These are phyloP conservation scores for Chlorella sp. DNA, from an alignment of 139 green algal species.

Conservation along the genomic window DNA sequence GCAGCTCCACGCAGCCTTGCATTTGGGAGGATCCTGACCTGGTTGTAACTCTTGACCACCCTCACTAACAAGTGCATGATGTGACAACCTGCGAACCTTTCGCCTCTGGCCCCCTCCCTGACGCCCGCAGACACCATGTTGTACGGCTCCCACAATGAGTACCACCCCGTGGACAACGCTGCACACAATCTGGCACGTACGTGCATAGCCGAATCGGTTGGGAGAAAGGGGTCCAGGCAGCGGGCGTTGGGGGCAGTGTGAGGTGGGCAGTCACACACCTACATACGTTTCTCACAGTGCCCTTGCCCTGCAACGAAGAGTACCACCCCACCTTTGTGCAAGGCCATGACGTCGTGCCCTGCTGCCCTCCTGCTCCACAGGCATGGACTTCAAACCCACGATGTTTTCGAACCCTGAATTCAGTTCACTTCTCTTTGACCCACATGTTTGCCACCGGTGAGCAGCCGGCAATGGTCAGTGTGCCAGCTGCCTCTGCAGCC, in stretches of 20 bases:
- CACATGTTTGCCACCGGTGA: neutral
- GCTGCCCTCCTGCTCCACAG: neutral
- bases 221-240: too few relatives aligned
- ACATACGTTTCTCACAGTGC: too few relatives aligned
- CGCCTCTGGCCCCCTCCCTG: too few relatives aligned
- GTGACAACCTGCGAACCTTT: too few relatives aligned
- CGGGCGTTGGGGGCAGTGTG: neutral
- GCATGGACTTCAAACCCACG: neutral
- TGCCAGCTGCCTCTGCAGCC: too few relatives aligned
- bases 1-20: too few relatives aligned
- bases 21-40: neutral
- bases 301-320: too few relatives aligned
- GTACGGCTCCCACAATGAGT: slow-evolving; percentile 1
- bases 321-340: too few relatives aligned
- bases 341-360: too few relatives aligned
- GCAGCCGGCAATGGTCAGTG: too few relatives aligned
- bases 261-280: neutral
- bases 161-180: neutral
- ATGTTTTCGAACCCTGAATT: neutral
- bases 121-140: neutral
- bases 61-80: neutral
- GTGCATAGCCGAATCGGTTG: too few relatives aligned
- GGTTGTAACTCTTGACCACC: too few relatives aligned
- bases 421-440: neutral
- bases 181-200: neutral